Evolutionary conservation across 148 eudicot genomes (phyloP), one percentile per base, ranked within the genome.

Genomic region (Arctostaphylos glauca): DNA sequence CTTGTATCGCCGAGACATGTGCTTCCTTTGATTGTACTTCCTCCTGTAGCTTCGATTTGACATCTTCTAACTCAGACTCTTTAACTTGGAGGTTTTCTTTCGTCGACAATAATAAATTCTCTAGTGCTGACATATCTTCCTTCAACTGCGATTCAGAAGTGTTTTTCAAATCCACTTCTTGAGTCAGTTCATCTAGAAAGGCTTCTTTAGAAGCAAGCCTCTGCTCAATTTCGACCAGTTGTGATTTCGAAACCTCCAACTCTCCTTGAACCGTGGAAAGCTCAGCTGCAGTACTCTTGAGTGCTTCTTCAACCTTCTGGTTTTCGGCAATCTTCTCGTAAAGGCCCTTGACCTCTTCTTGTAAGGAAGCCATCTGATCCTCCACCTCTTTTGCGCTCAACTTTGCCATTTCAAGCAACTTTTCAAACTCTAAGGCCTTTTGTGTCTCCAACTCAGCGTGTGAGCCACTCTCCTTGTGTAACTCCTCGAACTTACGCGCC

Each of bases 391-490:
- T 87, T 38, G 93, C 88, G 59, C 87, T 88, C 31, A 53, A 21
- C 77, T 90, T 87, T 3, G 92, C 89, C 81, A 82, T 31, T 82
- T 90, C 89, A 56, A 91, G 92, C 86, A 90, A 83, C 77, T 80
- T 84, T 81, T 92, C 90, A 44, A 91, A 82, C 82, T 91, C 93
- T 59, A 86, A 67, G 21, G 91, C 92, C 82, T 81, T 92, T 83
- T 86, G 85, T 9, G 87, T 81, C 81, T 92, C 93, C 0, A 88
- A 86, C 74, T 92, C 95, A 16, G 91, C 93, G 81, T 83, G 88
- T 55, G 87, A 85, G 60, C 90, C 91, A 71, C 93, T 92, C 72
- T 89, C 62, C 72, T 84, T 87, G 76, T 92, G 93, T 88, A 92
- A 74, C 78, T 92, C 91, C 85, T 92, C 91, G 55, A 85, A 91